These are phyloP conservation scores for Piper longum DNA, from an alignment of 164 flowering plant species.

Conservation along the genomic window DNA sequence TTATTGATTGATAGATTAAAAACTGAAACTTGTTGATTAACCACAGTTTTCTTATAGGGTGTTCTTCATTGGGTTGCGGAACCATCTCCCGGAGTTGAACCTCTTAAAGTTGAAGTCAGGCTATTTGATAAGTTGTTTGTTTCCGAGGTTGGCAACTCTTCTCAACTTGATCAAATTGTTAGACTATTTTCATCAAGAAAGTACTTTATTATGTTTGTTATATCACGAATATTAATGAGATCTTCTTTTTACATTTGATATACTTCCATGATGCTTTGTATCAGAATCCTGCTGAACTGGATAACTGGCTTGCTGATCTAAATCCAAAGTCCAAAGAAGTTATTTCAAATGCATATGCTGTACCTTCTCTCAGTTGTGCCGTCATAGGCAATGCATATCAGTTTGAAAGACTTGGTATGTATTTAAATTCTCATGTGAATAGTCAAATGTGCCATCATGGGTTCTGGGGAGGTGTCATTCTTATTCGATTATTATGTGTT, in stretches of 20 bases:
- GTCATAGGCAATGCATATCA: slow-evolving; percentile 67
- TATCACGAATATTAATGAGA: no score
- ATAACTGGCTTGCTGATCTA: slow-evolving; percentile 69
- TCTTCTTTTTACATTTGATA: background rate
- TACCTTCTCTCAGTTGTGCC: slow-evolving; percentile 40
- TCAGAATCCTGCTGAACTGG: slow-evolving; percentile 91
- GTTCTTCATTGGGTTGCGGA: slow-evolving; percentile 97
- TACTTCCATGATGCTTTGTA: background rate
- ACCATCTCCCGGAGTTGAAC: slow-evolving; percentile 63
- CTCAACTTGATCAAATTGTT: background rate
- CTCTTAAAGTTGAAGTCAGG: slow-evolving; percentile 80
- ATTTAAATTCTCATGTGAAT: background rate
- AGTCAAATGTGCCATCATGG: no score
- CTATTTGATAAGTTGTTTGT: slow-evolving; percentile 73
- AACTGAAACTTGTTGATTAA: background rate
- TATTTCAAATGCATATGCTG: slow-evolving; percentile 58
- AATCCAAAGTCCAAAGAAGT: slow-evolving; percentile 74
- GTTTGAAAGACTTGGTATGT: slow-evolving; percentile 86
- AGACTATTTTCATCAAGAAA: no score
- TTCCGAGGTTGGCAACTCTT: slow-evolving; percentile 49
- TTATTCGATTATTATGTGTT: no score
- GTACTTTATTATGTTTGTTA: no score
- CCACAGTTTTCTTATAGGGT: slow-evolving; percentile 33
- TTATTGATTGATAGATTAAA: background rate
- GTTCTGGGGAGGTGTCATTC: no score